Evolutionary conservation across 495 filamentous ascomycete species (phyloP), one percentile per base, ranked within the genome.

Genomic region (Neurospora sublineolata): DNA sequence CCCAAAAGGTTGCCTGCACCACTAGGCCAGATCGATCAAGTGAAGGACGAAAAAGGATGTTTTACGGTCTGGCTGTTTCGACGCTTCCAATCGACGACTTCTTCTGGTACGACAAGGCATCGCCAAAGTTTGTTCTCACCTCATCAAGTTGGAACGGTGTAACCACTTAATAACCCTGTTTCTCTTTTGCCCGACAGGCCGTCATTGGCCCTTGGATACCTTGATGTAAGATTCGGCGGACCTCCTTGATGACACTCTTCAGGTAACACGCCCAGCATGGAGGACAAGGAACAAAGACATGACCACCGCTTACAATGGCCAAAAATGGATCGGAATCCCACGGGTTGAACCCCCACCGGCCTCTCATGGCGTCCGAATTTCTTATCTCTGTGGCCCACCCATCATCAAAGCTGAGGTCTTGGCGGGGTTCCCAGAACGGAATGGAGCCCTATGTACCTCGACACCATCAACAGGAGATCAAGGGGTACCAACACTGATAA

Each of bases 331-430:
- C 73, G 73, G 73, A 67, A 75, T 70, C 16, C 52, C 67, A 64
- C 20, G 10, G 70, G 27, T 70, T 69, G 70, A 58, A 70, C 75
- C 75, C 75, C 75, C 75, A 76, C 69, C 75, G 69, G 71, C 71
- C 64, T 27, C 41, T 67, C 37, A 30, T 27, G 18, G 68, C 58
- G 71, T 64, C 67, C 75, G 70, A 23, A 52, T 74, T 44, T 39
- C 76, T 78, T 78, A 78, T 78, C 76, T 72, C 10, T 70, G 46
- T 18, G 72, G 46, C 27, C 68, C 46, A 52, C 68, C 69, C 23
- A 38, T 70, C 72, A 73, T 71, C 68, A 69, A 74, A 46, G 68
- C n/a, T 16, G 37, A 60, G 4, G 46, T 52, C 75, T 72, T 72
- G 76, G 71, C 72, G 67, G 23, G 69, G 67, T 67, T 69, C 75